A percentile compares a stretch with the other conserved stretches of the same genome.
Evolutionary conservation across 345 rosid species (phyloP).

Genomic region (Barbarea vulgaris): DNA sequence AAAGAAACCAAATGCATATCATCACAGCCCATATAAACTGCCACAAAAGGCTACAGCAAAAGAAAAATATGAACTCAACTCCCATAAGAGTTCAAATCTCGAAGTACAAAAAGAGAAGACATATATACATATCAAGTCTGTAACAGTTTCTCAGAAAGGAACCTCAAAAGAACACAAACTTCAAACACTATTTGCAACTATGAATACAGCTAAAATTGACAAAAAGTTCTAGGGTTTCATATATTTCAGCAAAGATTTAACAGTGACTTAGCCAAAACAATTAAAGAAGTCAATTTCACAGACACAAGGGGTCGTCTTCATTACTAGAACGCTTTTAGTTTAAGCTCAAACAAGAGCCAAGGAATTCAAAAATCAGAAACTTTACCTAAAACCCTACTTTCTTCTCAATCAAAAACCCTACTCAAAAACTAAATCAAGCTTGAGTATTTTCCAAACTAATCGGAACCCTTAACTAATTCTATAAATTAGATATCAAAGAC

Average conservation of each 20-base stretch:
- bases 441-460: not conserved
- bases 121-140: not conserved
- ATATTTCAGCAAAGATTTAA: not conserved
- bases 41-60: not conserved
- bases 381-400: slow-evolving; percentile 22
- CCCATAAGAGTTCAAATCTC: too few relatives aligned
- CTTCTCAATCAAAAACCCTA: slow-evolving; percentile 22
- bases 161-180: not conserved
- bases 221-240: slow-evolving; percentile 4
- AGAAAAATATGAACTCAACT: not conserved
- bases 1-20: not conserved
- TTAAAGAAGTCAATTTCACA: slow-evolving; percentile 1
- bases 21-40: not conserved
- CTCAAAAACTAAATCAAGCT: not conserved
- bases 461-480: not conserved
- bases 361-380: not conserved
- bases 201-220: not conserved
- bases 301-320: not conserved
- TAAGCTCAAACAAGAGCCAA: not conserved
- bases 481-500: not conserved
- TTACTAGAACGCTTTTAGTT: not conserved
- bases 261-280: not conserved
- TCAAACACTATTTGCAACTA: not conserved
- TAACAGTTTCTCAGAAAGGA: not conserved
- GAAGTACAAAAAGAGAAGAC: not conserved